Evolutionary conservation across 2,329 filamentous ascomycete species (phyloP), one percentile per base, ranked within the genome.

Genomic region (Blastomyces silverae): DNA sequence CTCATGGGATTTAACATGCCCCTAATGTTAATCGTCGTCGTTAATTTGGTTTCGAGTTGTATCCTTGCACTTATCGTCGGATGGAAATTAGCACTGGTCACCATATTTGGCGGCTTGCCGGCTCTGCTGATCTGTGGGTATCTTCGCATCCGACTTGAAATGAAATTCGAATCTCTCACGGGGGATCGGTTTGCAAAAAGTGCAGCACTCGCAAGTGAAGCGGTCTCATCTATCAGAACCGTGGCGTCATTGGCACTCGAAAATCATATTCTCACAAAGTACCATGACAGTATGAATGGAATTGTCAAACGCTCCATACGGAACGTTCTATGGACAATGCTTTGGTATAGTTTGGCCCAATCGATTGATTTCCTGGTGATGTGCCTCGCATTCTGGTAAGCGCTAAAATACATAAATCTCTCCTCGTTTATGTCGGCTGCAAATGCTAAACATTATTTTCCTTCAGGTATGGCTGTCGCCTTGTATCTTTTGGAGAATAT

Each of bases 1-100:
- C 82, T 95, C 37, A 89, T 89, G 67, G 92, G 91, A 42, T 85
- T 86, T 46, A 95, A 90, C 0, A 83, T 96, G 0, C 91, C 91
- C 58, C 92, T 92, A 8, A 82, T 96, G 63, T 79, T 93, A 56
- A 87, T 90, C 71, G 88, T 92, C 17, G 74, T 79, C 2, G 90
- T 90, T 0, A 96, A 91, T 0, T 82, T 96, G 2, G 72, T 93
- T 60, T 83, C 86, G 0, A 87, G 89, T 22, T 85, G 89, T 59
- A 77, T 82, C 13, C 75, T 92, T 20, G 83, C 86, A 17, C 77
- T 89, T n/a, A 82, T 83, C 15, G 83, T 91, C 63, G 89, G 88
- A 2, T 94, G 90, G 90, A 92, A 92, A 74, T 81, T 94, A 17
- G 87, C 88, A 5, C 82, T 93, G 0, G 89, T 93, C 31, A 79